phyloP scores from a whole-genome alignment of 2,329 filamentous ascomycete genomes.

The Colletotrichum caudatum region DNA sequence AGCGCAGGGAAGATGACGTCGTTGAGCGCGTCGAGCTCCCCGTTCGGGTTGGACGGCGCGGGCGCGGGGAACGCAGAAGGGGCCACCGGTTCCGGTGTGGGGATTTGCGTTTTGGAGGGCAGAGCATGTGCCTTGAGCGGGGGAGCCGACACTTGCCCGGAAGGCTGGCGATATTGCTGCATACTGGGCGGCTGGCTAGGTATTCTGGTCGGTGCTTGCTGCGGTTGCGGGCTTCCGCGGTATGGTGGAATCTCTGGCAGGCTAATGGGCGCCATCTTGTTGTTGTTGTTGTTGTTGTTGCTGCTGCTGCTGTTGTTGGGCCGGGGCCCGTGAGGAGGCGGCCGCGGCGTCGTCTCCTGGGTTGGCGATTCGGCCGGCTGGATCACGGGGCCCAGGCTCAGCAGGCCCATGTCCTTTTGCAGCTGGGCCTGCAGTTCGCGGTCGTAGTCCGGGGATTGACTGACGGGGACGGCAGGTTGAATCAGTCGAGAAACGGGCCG shows the following conservation, averaged over 20 bases:
- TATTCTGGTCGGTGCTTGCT: conserved; percentile 46
- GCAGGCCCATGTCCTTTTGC: conserved; percentile 70
- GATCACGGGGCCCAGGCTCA: conserved; percentile 62
- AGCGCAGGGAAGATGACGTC: conserved; percentile 94
- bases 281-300: conserved; percentile 42
- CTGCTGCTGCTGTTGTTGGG: conserved; percentile 49
- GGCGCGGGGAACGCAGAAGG: conserved; percentile 68
- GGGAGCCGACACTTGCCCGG: conserved; percentile 37
- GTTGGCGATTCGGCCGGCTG: conserved; percentile 40
- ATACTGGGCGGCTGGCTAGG: conserved; percentile 37
- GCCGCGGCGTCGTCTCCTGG: conserved; percentile 41
- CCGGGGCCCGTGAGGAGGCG: conserved; percentile 47
- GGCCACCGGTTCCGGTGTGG: conserved; percentile 50
- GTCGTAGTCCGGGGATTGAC: conserved; percentile 71
- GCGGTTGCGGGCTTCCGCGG: conserved; percentile 52
- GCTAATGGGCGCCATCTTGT: conserved; percentile 56
- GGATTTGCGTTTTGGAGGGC: conserved; percentile 50
- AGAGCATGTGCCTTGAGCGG: conserved; percentile 45
- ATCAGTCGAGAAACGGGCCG: conserved; percentile 58
- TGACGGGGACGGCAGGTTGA: conserved; percentile 57
- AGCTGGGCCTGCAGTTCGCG: conserved; percentile 71
- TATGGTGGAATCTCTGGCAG: conserved; percentile 69
- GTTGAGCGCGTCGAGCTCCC: conserved; percentile 85
- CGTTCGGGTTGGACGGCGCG: conserved; percentile 68
- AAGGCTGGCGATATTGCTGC: conserved; percentile 45